A percentile compares a stretch with the other conserved stretches of the same genome.
These are phyloP conservation scores for Panaeolus cyanescens DNA, from an alignment of 768 basidiomycete species.

Conservation along the genomic window DNA sequence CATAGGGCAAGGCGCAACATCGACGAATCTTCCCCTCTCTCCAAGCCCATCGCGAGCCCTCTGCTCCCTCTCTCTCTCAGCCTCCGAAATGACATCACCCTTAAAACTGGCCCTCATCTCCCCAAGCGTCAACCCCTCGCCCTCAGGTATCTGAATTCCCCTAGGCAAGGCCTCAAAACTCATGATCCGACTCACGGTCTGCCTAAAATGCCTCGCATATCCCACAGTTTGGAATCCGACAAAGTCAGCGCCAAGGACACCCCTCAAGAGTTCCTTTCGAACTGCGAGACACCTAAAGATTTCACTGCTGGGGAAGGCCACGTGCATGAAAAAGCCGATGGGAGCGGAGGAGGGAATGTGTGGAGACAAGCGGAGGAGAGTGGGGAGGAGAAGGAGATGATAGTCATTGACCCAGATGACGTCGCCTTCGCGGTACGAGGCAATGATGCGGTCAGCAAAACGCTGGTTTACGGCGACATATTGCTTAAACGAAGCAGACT, in stretches of 20 bases:
- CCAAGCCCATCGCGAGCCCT: constrained; percentile 28
- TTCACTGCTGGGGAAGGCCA: constrained; percentile 94
- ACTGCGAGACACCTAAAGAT: constrained; percentile 92
- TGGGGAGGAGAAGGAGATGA: constrained; percentile 91
- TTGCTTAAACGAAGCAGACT: constrained; percentile 78
- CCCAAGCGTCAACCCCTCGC: constrained; percentile 29
- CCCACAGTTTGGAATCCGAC: constrained; percentile 91
- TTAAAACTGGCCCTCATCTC: constrained; percentile 18
- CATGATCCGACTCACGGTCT: constrained; percentile 81
- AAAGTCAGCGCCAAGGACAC: constrained; percentile 91
- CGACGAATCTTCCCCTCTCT: constrained; percentile 65
- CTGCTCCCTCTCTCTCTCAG: constrained; percentile 13
- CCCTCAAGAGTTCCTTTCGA: constrained; percentile 74
- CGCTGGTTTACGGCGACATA: constrained; percentile 90
- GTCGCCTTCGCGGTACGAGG: constrained; percentile 85
- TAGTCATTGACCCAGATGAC: constrained; percentile 95
- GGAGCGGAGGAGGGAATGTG: constrained; percentile 58
- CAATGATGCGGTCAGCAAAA: constrained; percentile 84
- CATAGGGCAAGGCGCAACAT: constrained; percentile 89
- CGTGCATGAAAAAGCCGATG: constrained; percentile 96
- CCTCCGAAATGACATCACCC: constrained; percentile 8
- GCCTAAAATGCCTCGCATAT: constrained; percentile 82
- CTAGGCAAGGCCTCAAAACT: constrained; percentile 81
- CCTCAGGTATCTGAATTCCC: constrained; percentile 66
- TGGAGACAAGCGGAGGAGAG: constrained; percentile 70